phyloP scores from a whole-genome alignment of 208 protist species.

The Angomonas ambiguus region DNA sequence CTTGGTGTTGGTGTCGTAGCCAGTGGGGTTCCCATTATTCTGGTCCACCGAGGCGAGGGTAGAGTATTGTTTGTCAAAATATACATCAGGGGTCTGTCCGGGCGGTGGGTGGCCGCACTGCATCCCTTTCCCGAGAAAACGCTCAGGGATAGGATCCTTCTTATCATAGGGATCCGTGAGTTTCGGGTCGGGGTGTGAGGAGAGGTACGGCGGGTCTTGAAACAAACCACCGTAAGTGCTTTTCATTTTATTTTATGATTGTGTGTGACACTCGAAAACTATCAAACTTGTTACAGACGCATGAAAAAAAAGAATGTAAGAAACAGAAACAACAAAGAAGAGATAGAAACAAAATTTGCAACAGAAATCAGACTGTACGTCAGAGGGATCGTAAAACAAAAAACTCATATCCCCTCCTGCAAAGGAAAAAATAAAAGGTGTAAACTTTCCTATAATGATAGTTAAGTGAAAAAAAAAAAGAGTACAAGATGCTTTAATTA shows the following conservation, averaged over 20 bases:
- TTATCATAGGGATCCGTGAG: constrained; percentile 83
- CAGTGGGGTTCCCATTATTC: constrained; percentile 54
- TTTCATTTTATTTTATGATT: constrained; percentile 47
- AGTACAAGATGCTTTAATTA: constrained; percentile 1
- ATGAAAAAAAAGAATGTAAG: neutral
- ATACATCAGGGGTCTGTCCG: constrained; percentile 48
- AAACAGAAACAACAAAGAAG: neutral
- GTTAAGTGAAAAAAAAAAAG: constrained; percentile 2
- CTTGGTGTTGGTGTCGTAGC: constrained; percentile 38
- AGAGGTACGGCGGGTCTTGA: constrained; percentile 73
- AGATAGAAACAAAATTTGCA: neutral
- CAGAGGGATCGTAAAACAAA: no score
- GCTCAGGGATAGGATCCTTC: constrained; percentile 71
- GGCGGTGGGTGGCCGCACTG: constrained; percentile 26
- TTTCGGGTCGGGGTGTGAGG: constrained; percentile 54
- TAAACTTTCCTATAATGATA: constrained; percentile 2
- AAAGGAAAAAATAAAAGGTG: neutral
- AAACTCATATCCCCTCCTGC: neutral
- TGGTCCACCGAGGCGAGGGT: constrained; percentile 76
- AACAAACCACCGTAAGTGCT: constrained; percentile 87
- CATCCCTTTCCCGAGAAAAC: constrained; percentile 70
- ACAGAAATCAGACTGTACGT: neutral
- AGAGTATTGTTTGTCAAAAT: constrained; percentile 73
- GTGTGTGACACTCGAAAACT: neutral
- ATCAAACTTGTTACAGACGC: neutral